Evolutionary conservation across 495 filamentous ascomycete species (phyloP).

Genomic region (Tuber microsphaerosporum): DNA sequence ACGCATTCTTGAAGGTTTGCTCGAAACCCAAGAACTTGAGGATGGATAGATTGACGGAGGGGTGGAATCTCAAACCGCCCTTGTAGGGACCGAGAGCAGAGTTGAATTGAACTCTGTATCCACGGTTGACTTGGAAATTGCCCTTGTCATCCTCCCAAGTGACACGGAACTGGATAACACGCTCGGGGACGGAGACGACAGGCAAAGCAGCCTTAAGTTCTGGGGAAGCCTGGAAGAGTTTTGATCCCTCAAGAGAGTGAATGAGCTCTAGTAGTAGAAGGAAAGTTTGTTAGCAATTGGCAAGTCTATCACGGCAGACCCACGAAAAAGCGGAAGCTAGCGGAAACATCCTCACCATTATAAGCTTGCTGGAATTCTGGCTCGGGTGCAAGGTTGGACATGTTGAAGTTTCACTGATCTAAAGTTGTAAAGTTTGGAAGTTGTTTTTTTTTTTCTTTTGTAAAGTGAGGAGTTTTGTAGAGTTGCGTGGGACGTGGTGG

Average conservation of each 20-base stretch:
- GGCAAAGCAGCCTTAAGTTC: conserved; percentile 86
- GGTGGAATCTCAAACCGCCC: conserved; percentile 93
- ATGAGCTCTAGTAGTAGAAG: conserved; percentile 67
- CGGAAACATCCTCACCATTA: conserved; percentile 59
- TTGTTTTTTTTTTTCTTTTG: not conserved
- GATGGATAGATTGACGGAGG: conserved; percentile 91
- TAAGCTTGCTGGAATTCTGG: conserved; percentile 99
- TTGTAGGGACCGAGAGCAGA: conserved; percentile 97
- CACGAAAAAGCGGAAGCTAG: not conserved
- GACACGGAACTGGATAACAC: conserved; percentile 93
- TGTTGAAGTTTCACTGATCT: conserved; percentile 42
- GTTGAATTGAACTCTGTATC: conserved; percentile 98
- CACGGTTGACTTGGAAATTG: conserved; percentile 85
- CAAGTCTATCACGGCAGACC: not conserved
- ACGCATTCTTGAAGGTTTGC: conserved; percentile 99
- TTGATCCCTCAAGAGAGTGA: conserved; percentile 85
- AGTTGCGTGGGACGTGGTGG: conserved; percentile 1
- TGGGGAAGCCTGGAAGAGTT: conserved; percentile 86
- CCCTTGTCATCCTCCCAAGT: conserved; percentile 92
- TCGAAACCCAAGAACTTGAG: conserved; percentile 98
- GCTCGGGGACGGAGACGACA: conserved; percentile 87
- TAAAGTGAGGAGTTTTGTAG: not conserved
- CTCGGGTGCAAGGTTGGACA: conserved; percentile 81
- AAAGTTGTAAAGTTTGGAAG: not conserved
- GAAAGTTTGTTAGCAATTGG: conserved; percentile 19